Evolutionary conservation across 179 eudicot genomes (phyloP).

Genomic region (Kewa caespitosa): DNA sequence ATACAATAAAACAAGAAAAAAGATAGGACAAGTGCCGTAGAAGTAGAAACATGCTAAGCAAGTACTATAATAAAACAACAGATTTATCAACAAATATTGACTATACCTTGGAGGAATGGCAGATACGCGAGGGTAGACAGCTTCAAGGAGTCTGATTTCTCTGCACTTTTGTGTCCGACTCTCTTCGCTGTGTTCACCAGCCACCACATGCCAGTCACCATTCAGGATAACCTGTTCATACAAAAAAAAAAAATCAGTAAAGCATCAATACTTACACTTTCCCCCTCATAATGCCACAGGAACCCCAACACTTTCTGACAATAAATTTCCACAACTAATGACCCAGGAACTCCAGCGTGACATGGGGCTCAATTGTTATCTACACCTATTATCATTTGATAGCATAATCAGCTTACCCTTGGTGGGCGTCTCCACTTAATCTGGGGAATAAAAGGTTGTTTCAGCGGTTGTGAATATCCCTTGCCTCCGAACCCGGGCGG

Average conservation of each 20-base stretch:
- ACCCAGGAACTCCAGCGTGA: neutral
- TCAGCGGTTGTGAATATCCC: constrained; percentile 13
- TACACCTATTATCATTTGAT: neutral
- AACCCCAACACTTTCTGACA: neutral
- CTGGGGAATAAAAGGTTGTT: constrained; percentile 29
- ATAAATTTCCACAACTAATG: neutral
- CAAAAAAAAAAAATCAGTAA: constrained; percentile 14
- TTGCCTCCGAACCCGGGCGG: constrained; percentile 26
- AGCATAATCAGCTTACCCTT: constrained; percentile 35
- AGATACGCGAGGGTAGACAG: constrained; percentile 38
- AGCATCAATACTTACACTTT: constrained; percentile 5
- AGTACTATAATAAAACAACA: too few relatives aligned
- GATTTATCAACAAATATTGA: neutral
- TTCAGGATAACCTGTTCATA: constrained; percentile 43
- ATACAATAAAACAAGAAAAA: too few relatives aligned
- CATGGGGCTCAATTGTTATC: neutral
- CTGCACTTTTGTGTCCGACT: constrained; percentile 34
- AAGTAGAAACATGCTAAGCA: too few relatives aligned
- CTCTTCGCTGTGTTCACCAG: constrained; percentile 63
- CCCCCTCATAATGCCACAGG: neutral
- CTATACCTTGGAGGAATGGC: constrained; percentile 49
- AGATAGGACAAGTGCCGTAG: too few relatives aligned
- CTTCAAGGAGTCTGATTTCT: constrained; percentile 38
- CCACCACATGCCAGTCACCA: constrained; percentile 44
- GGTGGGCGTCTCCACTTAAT: constrained; percentile 60